Percentiles rank a stretch among this genome's conserved stretches.
Conservation (phyloP, 108 stramenopile species). For the Epithemia pelagica region DNA sequence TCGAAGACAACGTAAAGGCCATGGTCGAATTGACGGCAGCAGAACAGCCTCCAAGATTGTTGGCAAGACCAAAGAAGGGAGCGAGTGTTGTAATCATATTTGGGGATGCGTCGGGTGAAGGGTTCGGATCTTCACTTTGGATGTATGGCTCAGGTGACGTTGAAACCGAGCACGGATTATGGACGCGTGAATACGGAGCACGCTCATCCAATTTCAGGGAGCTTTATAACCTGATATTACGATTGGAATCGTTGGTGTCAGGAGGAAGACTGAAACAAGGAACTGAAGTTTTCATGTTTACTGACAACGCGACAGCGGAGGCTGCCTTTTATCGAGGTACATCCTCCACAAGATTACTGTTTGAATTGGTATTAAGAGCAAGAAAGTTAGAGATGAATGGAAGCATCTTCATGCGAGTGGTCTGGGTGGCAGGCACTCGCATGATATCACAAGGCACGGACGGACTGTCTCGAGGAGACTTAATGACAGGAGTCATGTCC, state of each 20-base stretch:
- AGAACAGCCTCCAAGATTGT: no score
- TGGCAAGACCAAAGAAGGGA: no score
- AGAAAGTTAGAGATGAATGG: slow-evolving; percentile 16
- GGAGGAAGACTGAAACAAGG: neutral
- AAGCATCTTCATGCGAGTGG: slow-evolving; percentile 9
- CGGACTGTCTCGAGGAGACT: slow-evolving; percentile 25
- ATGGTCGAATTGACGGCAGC: no score
- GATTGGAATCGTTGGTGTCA: slow-evolving; percentile 4
- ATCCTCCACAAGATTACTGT: slow-evolving; percentile 14
- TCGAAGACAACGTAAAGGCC: no score
- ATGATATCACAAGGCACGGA: slow-evolving; percentile 39
- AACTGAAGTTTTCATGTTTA: slow-evolving; percentile 27
- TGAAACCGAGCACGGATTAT: slow-evolving; percentile 5
- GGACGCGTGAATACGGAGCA: neutral
- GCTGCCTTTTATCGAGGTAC: slow-evolving; percentile 37
- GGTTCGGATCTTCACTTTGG: slow-evolving; percentile 23
- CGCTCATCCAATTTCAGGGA: slow-evolving; percentile 17
- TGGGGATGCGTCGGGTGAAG: slow-evolving; percentile 37
- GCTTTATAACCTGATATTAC: slow-evolving; percentile 16
- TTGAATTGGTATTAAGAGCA: slow-evolving; percentile 21
- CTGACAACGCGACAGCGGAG: slow-evolving; percentile 31
- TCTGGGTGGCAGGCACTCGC: slow-evolving; percentile 29
- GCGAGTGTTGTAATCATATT: no score
- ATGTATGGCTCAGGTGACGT: neutral
- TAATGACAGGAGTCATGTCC: slow-evolving; percentile 15